phyloP scores from a whole-genome alignment of 768 basidiomycete species.

The Sporobolomyces pararoseus region DNA sequence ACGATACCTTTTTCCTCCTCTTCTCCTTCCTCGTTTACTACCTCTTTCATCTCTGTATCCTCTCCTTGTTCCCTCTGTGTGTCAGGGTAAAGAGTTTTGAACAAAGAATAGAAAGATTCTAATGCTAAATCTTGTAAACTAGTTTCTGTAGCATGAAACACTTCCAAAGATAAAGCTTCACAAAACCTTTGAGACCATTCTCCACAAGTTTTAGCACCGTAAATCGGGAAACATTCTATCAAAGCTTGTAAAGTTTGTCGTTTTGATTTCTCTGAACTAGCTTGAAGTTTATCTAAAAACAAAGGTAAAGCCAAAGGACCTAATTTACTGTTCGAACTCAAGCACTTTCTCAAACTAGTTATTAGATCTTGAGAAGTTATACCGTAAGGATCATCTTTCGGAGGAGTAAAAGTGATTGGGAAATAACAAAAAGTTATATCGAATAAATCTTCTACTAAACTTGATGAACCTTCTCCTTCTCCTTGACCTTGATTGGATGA shows the following conservation, averaged over 20 bases:
- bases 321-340: slow-evolving; percentile 74
- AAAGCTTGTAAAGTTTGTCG: slow-evolving; percentile 80
- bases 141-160: slow-evolving; percentile 82
- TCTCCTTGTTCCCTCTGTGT: slow-evolving; percentile 43
- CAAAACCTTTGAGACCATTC: slow-evolving; percentile 73
- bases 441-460: slow-evolving; percentile 67
- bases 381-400: slow-evolving; percentile 87
- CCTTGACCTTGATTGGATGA: too few relatives aligned
- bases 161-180: slow-evolving; percentile 88
- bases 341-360: slow-evolving; percentile 59
- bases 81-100: slow-evolving; percentile 64
- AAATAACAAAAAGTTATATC: slow-evolving; percentile 97
- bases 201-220: slow-evolving; percentile 63
- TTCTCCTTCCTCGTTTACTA: slow-evolving; percentile 34
- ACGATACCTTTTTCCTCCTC: slow-evolving; percentile 57
- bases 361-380: slow-evolving; percentile 85
- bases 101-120: slow-evolving; percentile 65
- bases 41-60: slow-evolving; percentile 46
- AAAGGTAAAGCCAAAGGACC: slow-evolving; percentile 79
- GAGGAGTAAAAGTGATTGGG: slow-evolving; percentile 92
- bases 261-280: slow-evolving; percentile 79
- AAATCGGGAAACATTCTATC: slow-evolving; percentile 71
- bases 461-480: too few relatives aligned
- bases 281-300: slow-evolving; percentile 84
- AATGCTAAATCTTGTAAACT: slow-evolving; percentile 72